Conservation (phyloP, 768 basidiomycete species). For the Lyophyllum shimeji region DNA sequence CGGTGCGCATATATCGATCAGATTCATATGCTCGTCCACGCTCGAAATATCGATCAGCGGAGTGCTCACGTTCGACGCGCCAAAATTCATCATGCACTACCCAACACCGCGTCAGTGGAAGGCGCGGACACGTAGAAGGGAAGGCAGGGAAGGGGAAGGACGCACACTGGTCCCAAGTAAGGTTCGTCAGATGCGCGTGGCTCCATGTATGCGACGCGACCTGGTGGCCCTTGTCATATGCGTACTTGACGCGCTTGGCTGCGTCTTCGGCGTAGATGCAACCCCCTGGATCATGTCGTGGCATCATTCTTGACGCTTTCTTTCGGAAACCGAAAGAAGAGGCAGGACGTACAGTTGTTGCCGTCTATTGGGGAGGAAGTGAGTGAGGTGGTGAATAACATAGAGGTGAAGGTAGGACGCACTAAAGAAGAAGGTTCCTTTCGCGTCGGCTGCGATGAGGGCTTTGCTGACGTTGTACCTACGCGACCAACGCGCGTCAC, state of each 20-base stretch:
- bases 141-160: neutral
- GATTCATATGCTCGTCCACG: too few relatives aligned
- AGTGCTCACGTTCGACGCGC: constrained; percentile 32
- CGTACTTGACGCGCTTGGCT: constrained; percentile 31
- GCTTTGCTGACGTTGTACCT: constrained; percentile 26
- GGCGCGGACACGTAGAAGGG: too few relatives aligned
- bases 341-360: constrained; percentile 31
- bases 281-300: constrained; percentile 19
- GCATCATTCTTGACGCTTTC: neutral
- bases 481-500: neutral
- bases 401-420: neutral
- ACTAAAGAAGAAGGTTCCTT: constrained; percentile 36
- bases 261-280: constrained; percentile 36
- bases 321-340: neutral
- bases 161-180: constrained; percentile 32
- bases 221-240: constrained; percentile 39
- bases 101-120: neutral
- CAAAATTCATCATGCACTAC: constrained; percentile 35
- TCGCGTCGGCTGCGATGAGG: constrained; percentile 30
- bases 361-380: constrained; percentile 25
- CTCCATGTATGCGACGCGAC: constrained; percentile 47
- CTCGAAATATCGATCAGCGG: too few relatives aligned
- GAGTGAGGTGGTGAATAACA: neutral
- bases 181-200: constrained; percentile 32
- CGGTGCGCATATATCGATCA: too few relatives aligned